These are phyloP conservation scores for Leishmania martiniquensis DNA, from an alignment of 208 protist genomes.

Conservation along the genomic window DNA sequence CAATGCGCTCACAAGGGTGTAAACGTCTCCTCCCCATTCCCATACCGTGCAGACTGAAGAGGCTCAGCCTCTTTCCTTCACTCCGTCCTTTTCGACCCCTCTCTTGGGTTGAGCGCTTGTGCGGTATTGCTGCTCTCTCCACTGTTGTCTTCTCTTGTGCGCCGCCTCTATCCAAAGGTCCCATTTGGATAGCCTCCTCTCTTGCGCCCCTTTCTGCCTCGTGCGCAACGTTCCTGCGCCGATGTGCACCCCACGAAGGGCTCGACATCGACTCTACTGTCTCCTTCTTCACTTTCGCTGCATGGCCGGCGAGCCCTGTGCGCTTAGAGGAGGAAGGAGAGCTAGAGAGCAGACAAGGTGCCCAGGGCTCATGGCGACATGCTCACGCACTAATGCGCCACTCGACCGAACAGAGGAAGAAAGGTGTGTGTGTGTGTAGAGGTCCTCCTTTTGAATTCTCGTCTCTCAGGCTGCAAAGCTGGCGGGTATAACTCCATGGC, in stretches of 20 bases:
- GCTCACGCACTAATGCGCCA: neutral
- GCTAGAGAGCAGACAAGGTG: neutral
- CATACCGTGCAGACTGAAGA: neutral
- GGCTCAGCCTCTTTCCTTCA: neutral
- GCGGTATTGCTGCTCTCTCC: neutral
- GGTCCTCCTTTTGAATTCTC: neutral
- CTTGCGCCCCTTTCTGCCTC: neutral
- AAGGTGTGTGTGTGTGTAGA: too few species aligned
- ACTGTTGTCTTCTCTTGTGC: neutral
- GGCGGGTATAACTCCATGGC: too few species aligned
- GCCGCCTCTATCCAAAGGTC: neutral
- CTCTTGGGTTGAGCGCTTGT: neutral
- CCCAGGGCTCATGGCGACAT: neutral
- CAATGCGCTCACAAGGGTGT: too few species aligned
- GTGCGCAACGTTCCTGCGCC: neutral
- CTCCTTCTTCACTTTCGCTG: neutral
- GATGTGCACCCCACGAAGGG: neutral
- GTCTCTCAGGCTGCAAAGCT: too few species aligned
- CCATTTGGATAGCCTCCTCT: neutral
- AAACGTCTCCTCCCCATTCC: neutral
- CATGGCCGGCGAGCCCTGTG: neutral
- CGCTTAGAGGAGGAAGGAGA: neutral
- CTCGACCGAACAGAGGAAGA: neutral
- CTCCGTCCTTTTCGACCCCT: neutral
- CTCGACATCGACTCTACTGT: neutral